phyloP scores from a whole-genome alignment of 2,329 filamentous ascomycete genomes.

The Bipolaris sorokiniana region DNA sequence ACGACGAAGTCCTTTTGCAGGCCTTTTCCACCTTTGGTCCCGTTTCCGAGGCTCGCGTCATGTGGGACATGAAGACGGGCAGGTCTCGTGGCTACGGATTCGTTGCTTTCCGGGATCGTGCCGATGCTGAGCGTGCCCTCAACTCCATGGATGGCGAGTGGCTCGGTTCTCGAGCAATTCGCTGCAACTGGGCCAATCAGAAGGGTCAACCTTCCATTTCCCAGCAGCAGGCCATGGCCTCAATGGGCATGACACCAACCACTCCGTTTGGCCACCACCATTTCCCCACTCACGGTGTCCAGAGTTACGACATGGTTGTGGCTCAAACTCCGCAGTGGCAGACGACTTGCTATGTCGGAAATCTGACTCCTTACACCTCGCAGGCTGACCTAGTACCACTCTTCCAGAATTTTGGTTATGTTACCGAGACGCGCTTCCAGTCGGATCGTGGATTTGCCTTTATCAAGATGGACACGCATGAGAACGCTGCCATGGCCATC shows the following conservation, averaged over 20 bases:
- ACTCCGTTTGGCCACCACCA: slow-evolving; percentile 97
- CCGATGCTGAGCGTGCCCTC: slow-evolving; percentile 92
- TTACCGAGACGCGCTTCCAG: slow-evolving; percentile 97
- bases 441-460: slow-evolving; percentile 97
- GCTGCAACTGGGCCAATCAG: slow-evolving; percentile 99
- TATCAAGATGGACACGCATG: slow-evolving; percentile 98
- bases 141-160: slow-evolving; percentile 99
- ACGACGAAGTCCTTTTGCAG: slow-evolving; percentile 90
- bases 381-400: slow-evolving; percentile 96
- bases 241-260: slow-evolving; percentile 97
- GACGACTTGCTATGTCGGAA: slow-evolving; percentile 97
- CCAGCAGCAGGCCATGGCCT: slow-evolving; percentile 94
- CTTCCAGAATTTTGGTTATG: slow-evolving; percentile 98
- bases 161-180: slow-evolving; percentile 96
- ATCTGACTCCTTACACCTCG: slow-evolving; percentile 95
- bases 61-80: slow-evolving; percentile 99
- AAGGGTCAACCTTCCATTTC: slow-evolving; percentile 99
- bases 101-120: slow-evolving; percentile 92
- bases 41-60: slow-evolving; percentile 96
- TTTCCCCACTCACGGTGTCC: slow-evolving; percentile 94
- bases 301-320: slow-evolving; percentile 97
- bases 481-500: slow-evolving; percentile 97
- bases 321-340: slow-evolving; percentile 97
- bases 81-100: slow-evolving; percentile 97
- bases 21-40: slow-evolving; percentile 95